Base-by-base conservation (phyloP, 2,329 filamentous ascomycete species). In the Scorias spongiosa region DNA sequence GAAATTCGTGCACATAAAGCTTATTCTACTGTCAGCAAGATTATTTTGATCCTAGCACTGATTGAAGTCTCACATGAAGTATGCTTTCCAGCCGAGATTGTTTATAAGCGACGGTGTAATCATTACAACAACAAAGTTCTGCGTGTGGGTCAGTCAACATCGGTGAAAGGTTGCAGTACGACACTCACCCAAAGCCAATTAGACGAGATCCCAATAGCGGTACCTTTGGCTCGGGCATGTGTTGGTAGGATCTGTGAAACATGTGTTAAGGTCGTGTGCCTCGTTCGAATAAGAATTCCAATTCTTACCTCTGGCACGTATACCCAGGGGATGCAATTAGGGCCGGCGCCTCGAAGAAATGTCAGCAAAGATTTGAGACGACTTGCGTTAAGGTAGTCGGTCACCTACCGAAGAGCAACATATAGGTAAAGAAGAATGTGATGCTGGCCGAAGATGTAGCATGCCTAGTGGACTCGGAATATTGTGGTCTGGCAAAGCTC, bases 51-150 rank as follows among this genome's bases (percentile, higher is more conserved):
- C 4, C 7, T 26, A 7, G 20, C 20, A 7, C 3, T 26, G 20
- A 26, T 15, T 36, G 15, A 9, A 12, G 32, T 12, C 32, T 36
- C 15, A 72, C 48, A 71, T 70, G 1, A 72, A 54, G 47, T 72
- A 72, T 0, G 64, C 65, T 48, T 66, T 66, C 66, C 66, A 72
- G 20, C 62, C 50, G 1, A 73, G 53, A 5, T 62, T 64, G 40
- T 49, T 48, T 46, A 74, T 65, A 2, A 70, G 57, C 1, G 66
- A 64, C 0, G 71, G 70, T 0, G 70, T 74, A 14, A 75, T 68
- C 68, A 72, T 70, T 2, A 72, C 69, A 38, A 68, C 61, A 44
- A 71, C 65, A 48, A 71, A 71, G 49, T 70, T 71, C 62, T 56
- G 45, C 8, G 41, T 6, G 15, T 8, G 11, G 50, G 56, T 15